phyloP scores from a whole-genome alignment of 345 rosid species.

The Melastoma malabathricum region DNA sequence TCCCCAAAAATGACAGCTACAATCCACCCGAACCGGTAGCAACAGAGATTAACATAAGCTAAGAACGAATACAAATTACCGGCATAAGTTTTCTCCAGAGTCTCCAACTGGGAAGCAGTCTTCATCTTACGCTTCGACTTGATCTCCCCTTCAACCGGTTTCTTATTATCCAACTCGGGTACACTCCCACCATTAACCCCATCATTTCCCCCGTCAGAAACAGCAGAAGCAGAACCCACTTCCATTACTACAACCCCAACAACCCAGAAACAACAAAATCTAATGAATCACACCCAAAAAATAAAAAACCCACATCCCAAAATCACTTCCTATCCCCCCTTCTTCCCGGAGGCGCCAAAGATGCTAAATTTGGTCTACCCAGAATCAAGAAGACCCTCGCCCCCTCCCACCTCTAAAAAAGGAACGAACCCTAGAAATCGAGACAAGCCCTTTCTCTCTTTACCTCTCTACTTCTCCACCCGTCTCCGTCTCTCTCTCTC shows the following conservation, averaged over 20 bases:
- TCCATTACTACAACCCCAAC: slow-evolving; percentile 1
- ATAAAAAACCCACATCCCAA: slow-evolving; percentile 1
- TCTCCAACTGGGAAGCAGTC: slow-evolving; percentile 83
- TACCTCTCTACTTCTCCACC: slow-evolving; percentile 16
- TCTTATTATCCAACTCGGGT: slow-evolving; percentile 45
- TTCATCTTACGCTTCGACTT: slow-evolving; percentile 85
- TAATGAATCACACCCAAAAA: slow-evolving; percentile 1
- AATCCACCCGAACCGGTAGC: neutral
- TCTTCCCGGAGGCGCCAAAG: slow-evolving; percentile 9
- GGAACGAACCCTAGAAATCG: slow-evolving; percentile 11
- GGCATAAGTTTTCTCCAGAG: slow-evolving; percentile 66
- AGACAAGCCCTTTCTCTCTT: slow-evolving; percentile 10
- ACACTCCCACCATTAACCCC: slow-evolving; percentile 10
- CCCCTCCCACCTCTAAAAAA: neutral
- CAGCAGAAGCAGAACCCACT: slow-evolving; percentile 3
- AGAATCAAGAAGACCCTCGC: slow-evolving; percentile 11
- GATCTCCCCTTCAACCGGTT: slow-evolving; percentile 40
- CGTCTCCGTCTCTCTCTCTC: neutral
- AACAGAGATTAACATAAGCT: neutral
- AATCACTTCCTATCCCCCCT: too few species aligned
- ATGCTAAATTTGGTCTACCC: slow-evolving; percentile 10
- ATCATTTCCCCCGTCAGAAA: neutral
- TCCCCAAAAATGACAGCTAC: neutral
- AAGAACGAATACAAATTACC: slow-evolving; percentile 21
- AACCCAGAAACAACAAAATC: neutral